Conservation (phyloP, 2,329 filamentous ascomycete species). For the Phialocephala sp. region DNA sequence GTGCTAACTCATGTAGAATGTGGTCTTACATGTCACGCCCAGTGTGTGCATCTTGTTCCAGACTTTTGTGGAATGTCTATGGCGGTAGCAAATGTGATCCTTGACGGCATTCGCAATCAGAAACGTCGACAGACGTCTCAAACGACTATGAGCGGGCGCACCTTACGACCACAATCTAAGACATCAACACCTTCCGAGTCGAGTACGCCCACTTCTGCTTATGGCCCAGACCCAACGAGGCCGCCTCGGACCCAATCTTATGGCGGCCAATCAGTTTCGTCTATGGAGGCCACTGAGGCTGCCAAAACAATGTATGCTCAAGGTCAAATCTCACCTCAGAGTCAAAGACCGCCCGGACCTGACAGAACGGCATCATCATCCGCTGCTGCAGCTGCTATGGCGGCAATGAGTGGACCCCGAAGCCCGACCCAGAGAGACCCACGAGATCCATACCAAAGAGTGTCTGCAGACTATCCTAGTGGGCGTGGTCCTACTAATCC, state of each 20-base stretch:
- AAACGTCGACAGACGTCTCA: constrained; percentile 64
- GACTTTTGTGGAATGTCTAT: constrained; percentile 99
- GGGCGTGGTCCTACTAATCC: constrained; percentile 28
- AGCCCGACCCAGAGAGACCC: constrained; percentile 30
- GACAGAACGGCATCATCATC: constrained; percentile 58
- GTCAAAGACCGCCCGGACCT: constrained; percentile 55
- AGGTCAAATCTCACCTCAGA: constrained; percentile 52
- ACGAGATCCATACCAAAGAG: constrained; percentile 36
- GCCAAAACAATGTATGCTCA: constrained; percentile 66
- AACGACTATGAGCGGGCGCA: constrained; percentile 37
- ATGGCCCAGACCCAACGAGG: constrained; percentile 38
- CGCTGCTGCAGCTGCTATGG: constrained; percentile 62
- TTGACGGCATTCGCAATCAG: constrained; percentile 82
- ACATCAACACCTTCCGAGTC: constrained; percentile 32
- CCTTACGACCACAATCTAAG: constrained; percentile 36
- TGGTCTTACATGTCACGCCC: constrained; percentile 85
- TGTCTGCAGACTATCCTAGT: constrained; percentile 40
- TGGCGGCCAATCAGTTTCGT: constrained; percentile 47
- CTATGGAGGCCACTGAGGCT: constrained; percentile 64
- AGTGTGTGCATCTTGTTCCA: constrained; percentile 92
- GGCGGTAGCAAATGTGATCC: constrained; percentile 92
- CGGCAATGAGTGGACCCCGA: constrained; percentile 58
- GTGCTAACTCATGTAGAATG: constrained; percentile 69
- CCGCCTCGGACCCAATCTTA: constrained; percentile 44
- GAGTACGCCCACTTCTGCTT: constrained; percentile 37